Percentiles rank a stretch among this genome's conserved stretches.
phyloP scores from a whole-genome alignment of 495 filamentous ascomycete species.

The Penicillium roqueforti region DNA sequence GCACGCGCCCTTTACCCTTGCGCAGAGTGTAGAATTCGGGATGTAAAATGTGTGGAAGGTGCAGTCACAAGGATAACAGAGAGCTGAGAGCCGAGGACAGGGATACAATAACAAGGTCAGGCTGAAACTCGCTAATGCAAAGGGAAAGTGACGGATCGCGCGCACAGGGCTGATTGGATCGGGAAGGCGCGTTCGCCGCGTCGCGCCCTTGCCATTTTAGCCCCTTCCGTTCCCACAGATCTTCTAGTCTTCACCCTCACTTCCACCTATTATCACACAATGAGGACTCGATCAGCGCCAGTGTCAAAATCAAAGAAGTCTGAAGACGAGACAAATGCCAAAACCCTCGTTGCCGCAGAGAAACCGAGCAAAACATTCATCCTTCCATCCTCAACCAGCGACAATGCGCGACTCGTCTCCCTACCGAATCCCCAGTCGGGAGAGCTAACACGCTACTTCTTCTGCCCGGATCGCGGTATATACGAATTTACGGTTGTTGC shows the following conservation, averaged over 20 bases:
- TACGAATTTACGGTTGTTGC: slow-evolving; percentile 82
- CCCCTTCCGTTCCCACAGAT: slow-evolving; percentile 12
- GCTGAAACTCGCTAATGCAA: slow-evolving; percentile 14
- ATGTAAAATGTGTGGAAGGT: slow-evolving; percentile 14
- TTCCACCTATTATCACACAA: slow-evolving; percentile 4
- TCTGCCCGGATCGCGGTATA: slow-evolving; percentile 72
- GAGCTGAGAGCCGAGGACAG: not conserved
- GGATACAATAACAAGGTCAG: not conserved
- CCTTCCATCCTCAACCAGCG: slow-evolving; percentile 62
- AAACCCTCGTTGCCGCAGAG: slow-evolving; percentile 20
- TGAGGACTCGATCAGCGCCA: slow-evolving; percentile 34
- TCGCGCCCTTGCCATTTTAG: slow-evolving; percentile 21
- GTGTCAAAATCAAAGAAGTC: slow-evolving; percentile 14
- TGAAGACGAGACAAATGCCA: slow-evolving; percentile 11
- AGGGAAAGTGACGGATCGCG: slow-evolving; percentile 22
- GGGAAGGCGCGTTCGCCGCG: slow-evolving; percentile 24
- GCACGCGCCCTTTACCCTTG: slow-evolving; percentile 15
- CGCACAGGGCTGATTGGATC: slow-evolving; percentile 26
- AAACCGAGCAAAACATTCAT: slow-evolving; percentile 69
- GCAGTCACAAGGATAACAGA: not conserved
- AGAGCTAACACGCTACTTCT: slow-evolving; percentile 65
- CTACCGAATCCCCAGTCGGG: slow-evolving; percentile 72
- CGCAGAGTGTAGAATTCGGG: not conserved
- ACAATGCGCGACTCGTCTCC: slow-evolving; percentile 65
- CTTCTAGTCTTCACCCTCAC: not conserved